phyloP scores from a whole-genome alignment of 306 rosid genomes.

The Begonia fuchsioides region DNA sequence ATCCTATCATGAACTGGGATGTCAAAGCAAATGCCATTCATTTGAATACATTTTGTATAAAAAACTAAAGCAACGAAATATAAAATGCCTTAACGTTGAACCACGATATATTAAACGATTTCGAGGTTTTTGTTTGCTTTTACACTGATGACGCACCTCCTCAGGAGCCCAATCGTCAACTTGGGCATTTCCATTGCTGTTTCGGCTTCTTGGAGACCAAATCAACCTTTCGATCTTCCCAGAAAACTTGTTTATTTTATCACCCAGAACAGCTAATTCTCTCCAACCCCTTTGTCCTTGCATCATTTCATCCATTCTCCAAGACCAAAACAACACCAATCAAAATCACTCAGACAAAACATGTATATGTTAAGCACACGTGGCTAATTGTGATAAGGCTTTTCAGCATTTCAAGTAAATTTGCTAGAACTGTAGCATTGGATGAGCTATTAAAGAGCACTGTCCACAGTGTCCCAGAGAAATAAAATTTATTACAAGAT shows the following conservation, averaged over 20 bases:
- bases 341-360: too few relatives aligned
- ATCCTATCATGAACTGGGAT: too few relatives aligned
- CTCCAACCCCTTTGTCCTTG: conserved; percentile 95
- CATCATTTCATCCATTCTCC: conserved; percentile 99
- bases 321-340: not conserved
- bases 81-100: not conserved
- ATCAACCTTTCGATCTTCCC: conserved; percentile 73
- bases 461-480: too few relatives aligned
- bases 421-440: too few relatives aligned
- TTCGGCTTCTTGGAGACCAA: conserved; percentile 56
- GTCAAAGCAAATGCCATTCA: too few relatives aligned
- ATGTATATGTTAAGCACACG: too few relatives aligned
- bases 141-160: conserved; percentile 55
- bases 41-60: too few relatives aligned
- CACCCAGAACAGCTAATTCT: conserved; percentile 83
- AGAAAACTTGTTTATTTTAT: conserved; percentile 63
- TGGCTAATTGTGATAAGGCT: too few relatives aligned
- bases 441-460: too few relatives aligned
- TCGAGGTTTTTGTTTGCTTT: too few relatives aligned
- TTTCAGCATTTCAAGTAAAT: too few relatives aligned
- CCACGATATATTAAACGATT: too few relatives aligned
- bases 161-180: conserved; percentile 65
- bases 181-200: conserved; percentile 22
- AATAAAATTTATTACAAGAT: conserved; percentile 3
- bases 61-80: conserved; percentile 2